Conservation (phyloP, 768 basidiomycete genomes). For the Leccinum longicurvipes region DNA sequence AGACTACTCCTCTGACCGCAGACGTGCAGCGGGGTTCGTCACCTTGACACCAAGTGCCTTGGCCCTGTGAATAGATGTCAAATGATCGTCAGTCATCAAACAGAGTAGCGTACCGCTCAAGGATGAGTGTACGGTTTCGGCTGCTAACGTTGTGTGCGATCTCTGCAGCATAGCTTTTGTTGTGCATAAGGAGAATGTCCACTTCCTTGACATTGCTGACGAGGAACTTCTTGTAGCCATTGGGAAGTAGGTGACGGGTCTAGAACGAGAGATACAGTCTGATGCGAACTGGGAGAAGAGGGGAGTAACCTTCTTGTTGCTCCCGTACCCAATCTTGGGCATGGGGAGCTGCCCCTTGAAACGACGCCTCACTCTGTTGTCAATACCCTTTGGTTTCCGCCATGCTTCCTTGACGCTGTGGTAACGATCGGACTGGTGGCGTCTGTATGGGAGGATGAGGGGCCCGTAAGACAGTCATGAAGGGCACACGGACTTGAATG, state of each 20-base stretch:
- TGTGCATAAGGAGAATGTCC: slow-evolving; percentile 97
- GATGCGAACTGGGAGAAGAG: neutral
- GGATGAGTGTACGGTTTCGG: slow-evolving; percentile 87
- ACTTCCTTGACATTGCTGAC: slow-evolving; percentile 93
- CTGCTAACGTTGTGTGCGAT: slow-evolving; percentile 96
- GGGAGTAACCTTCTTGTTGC: slow-evolving; percentile 70
- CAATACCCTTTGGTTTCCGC: slow-evolving; percentile 99
- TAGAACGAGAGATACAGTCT: slow-evolving; percentile 24
- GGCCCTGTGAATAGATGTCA: slow-evolving; percentile 47
- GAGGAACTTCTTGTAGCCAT: slow-evolving; percentile 92
- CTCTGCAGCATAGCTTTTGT: slow-evolving; percentile 92
- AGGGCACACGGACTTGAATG: slow-evolving; percentile 81
- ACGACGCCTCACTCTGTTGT: slow-evolving; percentile 93
- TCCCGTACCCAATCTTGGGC: slow-evolving; percentile 88
- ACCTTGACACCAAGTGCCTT: slow-evolving; percentile 89
- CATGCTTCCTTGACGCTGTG: slow-evolving; percentile 96
- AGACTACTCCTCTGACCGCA: slow-evolving; percentile 90
- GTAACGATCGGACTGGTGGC: slow-evolving; percentile 99
- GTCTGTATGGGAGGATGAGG: slow-evolving; percentile 47
- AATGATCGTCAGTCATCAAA: neutral
- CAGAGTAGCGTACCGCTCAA: slow-evolving; percentile 65
- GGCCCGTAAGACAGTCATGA: neutral
- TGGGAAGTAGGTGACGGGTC: slow-evolving; percentile 95
- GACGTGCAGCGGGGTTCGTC: slow-evolving; percentile 87
- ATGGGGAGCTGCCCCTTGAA: slow-evolving; percentile 96